Evolutionary conservation across 352 stramenopile species (phyloP).

Genomic region (Globisporangium okanoganense): DNA sequence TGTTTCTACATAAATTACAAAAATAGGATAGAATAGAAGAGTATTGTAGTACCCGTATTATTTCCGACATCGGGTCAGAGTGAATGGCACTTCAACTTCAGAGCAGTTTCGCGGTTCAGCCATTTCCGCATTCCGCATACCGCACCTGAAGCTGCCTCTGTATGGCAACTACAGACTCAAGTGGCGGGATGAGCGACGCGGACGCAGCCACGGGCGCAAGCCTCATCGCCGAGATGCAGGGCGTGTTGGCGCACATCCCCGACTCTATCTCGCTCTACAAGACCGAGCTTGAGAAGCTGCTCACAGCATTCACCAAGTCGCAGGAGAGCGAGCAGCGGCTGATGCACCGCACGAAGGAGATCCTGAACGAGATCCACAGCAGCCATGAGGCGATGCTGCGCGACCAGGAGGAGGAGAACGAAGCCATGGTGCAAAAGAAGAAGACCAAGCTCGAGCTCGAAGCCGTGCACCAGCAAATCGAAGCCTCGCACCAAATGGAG

Average conservation of each 20-base stretch:
- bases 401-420: conserved; percentile 77
- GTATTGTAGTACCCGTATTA: neutral
- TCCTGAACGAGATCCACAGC: conserved; percentile 67
- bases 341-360: conserved; percentile 63
- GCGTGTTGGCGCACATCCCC: conserved; percentile 60
- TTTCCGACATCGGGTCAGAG: neutral
- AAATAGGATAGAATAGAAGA: neutral
- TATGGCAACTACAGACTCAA: conserved; percentile 6
- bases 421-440: conserved; percentile 65
- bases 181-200: neutral
- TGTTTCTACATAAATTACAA: neutral
- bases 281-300: conserved; percentile 75
- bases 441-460: conserved; percentile 71
- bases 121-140: neutral
- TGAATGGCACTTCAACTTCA: conserved; percentile 1
- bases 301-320: conserved; percentile 69
- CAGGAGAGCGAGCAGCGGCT: conserved; percentile 80
- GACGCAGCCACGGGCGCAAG: conserved; percentile 14
- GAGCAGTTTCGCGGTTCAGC: conserved; percentile 1
- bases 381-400: conserved; percentile 72
- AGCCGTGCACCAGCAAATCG: conserved; percentile 60
- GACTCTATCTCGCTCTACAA: conserved; percentile 73
- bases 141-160: neutral
- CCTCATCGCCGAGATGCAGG: conserved; percentile 64
- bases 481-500: conserved; percentile 49